A percentile compares a stretch with the other conserved stretches of the same genome.
These are phyloP conservation scores for Eucalyptus curtisii DNA, from an alignment of 345 rosid genomes.

Conservation along the genomic window DNA sequence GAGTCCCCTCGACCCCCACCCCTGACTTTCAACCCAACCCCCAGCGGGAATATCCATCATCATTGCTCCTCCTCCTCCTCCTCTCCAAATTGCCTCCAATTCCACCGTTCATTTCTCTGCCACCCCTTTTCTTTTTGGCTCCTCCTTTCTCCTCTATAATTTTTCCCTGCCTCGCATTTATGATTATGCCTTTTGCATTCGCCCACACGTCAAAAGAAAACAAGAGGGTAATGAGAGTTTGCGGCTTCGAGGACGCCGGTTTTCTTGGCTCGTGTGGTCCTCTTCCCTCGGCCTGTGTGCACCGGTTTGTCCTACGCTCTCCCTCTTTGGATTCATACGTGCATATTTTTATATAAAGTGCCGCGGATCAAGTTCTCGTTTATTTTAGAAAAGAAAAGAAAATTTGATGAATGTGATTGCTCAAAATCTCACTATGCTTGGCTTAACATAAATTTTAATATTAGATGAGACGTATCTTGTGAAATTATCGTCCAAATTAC, in stretches of 20 bases:
- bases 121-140: background rate
- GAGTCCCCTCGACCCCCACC: background rate
- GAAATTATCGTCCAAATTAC: background rate
- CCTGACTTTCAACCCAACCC: background rate
- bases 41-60: background rate
- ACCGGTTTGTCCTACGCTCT: background rate
- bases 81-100: background rate
- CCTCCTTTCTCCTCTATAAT: background rate
- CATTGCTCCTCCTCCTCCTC: background rate
- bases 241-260: constrained; percentile 28
- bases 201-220: background rate
- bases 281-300: background rate
- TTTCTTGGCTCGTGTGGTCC: background rate
- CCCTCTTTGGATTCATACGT: background rate
- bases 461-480: background rate
- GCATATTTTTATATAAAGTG: background rate
- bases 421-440: background rate
- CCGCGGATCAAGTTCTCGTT: background rate
- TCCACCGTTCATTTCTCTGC: background rate
- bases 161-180: background rate
- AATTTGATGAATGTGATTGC: background rate
- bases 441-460: background rate
- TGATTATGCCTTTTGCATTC: background rate
- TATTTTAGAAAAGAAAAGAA: background rate
- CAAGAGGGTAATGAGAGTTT: background rate